Conservation (phyloP, 495 filamentous ascomycete genomes). For the Penicillium daleae region DNA sequence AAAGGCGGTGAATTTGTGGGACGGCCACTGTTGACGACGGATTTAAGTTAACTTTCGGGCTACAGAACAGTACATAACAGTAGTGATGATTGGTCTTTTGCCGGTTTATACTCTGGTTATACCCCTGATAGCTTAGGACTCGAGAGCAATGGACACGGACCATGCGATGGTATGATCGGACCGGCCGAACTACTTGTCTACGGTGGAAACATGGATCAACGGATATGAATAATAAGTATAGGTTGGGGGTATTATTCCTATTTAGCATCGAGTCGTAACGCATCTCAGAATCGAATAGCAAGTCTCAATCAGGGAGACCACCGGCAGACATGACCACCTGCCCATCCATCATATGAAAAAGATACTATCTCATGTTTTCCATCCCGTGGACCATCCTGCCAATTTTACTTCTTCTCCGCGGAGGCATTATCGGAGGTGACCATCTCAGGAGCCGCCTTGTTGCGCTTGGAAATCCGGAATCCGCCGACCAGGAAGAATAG, state of each 20-base stretch:
- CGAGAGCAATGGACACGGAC: neutral
- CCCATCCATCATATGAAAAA: neutral
- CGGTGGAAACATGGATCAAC: neutral
- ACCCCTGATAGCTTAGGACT: neutral
- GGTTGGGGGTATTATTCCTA: slow-evolving; percentile 8
- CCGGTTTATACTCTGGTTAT: neutral
- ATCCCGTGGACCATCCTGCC: neutral
- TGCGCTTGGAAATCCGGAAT: slow-evolving; percentile 34
- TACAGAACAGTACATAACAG: no score
- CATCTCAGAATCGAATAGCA: slow-evolving; percentile 8
- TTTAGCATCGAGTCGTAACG: slow-evolving; percentile 20
- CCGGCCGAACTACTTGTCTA: neutral
- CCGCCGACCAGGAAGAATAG: slow-evolving; percentile 47
- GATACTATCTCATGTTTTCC: neutral
- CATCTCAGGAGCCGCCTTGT: slow-evolving; percentile 21
- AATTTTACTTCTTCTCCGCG: slow-evolving; percentile 27
- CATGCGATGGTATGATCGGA: neutral
- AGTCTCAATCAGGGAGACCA: slow-evolving; percentile 18
- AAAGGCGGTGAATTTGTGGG: slow-evolving; percentile 29
- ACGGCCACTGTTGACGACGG: neutral
- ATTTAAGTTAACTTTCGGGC: no score
- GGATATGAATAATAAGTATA: neutral
- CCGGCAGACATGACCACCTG: neutral
- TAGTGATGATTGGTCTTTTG: neutral
- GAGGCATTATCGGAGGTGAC: slow-evolving; percentile 5